Percentiles rank a stretch among this genome's conserved stretches.
phyloP scores from a whole-genome alignment of 192 early-diverging fungal species.

The Coemansia sp. region DNA sequence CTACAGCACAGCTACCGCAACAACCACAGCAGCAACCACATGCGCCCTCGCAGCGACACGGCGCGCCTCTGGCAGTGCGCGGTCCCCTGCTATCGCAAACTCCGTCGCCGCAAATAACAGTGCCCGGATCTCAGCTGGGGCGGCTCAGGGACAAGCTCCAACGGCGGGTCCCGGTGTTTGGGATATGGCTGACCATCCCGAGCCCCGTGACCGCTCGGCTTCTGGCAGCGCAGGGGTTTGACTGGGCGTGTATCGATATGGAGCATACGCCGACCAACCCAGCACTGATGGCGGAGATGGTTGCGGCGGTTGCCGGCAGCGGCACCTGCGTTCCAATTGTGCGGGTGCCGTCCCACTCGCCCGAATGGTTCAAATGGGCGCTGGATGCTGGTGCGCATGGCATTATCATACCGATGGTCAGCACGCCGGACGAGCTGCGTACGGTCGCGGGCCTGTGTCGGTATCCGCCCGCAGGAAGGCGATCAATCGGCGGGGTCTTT shows the following conservation, averaged over 20 bases:
- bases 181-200: slow-evolving; percentile 46
- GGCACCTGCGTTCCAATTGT: slow-evolving; percentile 45
- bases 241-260: slow-evolving; percentile 53
- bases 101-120: slow-evolving; percentile 2
- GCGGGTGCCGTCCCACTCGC: slow-evolving; percentile 43
- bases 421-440: slow-evolving; percentile 41
- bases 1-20: not conserved
- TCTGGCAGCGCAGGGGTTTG: slow-evolving; percentile 42
- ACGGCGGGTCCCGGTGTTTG: slow-evolving; percentile 35
- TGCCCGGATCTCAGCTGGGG: slow-evolving; percentile 5
- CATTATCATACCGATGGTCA: slow-evolving; percentile 43
- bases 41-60: slow-evolving; percentile 7
- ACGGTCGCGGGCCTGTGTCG: slow-evolving; percentile 15
- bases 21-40: not conserved
- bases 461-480: slow-evolving; percentile 38
- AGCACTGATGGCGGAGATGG: slow-evolving; percentile 49
- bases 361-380: slow-evolving; percentile 49
- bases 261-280: slow-evolving; percentile 44
- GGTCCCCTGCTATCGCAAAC: slow-evolving; percentile 3
- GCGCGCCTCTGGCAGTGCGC: slow-evolving; percentile 1
- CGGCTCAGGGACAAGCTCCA: slow-evolving; percentile 30
- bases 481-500: slow-evolving; percentile 36
- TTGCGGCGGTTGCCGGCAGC: slow-evolving; percentile 44
- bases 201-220: slow-evolving; percentile 41
- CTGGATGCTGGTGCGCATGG: slow-evolving; percentile 47